Percentiles rank a stretch among this genome's conserved stretches.
Conservation (phyloP, 352 stramenopile species). For the Pythium periplocum region DNA sequence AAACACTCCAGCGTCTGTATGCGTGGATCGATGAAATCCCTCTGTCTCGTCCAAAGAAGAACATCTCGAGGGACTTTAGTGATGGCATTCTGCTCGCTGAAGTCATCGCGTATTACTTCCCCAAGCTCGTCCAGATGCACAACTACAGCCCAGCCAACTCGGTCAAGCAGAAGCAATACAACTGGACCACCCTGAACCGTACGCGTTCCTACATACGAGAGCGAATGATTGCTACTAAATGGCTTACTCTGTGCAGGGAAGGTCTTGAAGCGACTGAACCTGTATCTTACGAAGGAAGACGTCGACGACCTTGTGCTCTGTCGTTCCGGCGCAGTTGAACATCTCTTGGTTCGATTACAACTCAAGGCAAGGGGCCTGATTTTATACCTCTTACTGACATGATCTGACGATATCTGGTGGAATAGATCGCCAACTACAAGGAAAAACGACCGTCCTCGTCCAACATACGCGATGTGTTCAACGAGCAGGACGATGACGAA, state of each 20-base stretch:
- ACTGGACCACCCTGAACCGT: slow-evolving; percentile 94
- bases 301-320: slow-evolving; percentile 91
- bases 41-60: slow-evolving; percentile 92
- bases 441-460: slow-evolving; percentile 46
- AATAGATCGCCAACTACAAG: slow-evolving; percentile 75
- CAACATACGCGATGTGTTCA: slow-evolving; percentile 4
- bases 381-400: neutral
- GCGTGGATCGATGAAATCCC: slow-evolving; percentile 95
- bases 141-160: slow-evolving; percentile 95
- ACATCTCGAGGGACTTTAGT: slow-evolving; percentile 94
- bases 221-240: neutral
- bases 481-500: slow-evolving; percentile 28
- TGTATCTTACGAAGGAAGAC: slow-evolving; percentile 82
- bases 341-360: slow-evolving; percentile 88
- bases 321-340: slow-evolving; percentile 84
- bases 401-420: slow-evolving; percentile 1
- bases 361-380: slow-evolving; percentile 58
- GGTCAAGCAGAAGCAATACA: slow-evolving; percentile 94
- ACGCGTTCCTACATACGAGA: slow-evolving; percentile 18
- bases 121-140: slow-evolving; percentile 94
- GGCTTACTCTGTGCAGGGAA: slow-evolving; percentile 34
- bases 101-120: slow-evolving; percentile 93
- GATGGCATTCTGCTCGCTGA: slow-evolving; percentile 89
- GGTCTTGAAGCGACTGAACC: slow-evolving; percentile 81
- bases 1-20: slow-evolving; percentile 91